Percentiles rank a stretch among this genome's conserved stretches.
Conservation (phyloP, 306 rosid genomes). For the Adenanthera pavonina region DNA sequence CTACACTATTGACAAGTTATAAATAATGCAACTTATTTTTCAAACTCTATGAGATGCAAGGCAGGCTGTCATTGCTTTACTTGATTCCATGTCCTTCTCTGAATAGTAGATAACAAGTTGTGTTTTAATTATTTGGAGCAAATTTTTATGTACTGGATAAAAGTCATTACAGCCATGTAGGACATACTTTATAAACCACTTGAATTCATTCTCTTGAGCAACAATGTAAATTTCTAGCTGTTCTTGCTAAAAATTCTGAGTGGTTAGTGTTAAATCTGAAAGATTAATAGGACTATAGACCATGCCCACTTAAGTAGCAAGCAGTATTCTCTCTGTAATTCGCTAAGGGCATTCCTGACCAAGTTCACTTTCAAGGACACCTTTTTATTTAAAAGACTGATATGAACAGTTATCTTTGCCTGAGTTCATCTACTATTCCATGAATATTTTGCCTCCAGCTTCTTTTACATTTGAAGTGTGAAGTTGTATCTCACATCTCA, state of each 20-base stretch:
- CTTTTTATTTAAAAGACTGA: not conserved
- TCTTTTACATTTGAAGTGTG: slow-evolving; percentile 5
- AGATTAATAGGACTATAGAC: not conserved
- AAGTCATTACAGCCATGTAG: not conserved
- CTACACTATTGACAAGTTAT: too few species aligned
- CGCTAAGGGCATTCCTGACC: not conserved
- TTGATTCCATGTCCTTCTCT: not conserved
- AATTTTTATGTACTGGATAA: not conserved
- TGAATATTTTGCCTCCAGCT: not conserved
- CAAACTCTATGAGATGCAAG: too few species aligned
- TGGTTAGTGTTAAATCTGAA: not conserved
- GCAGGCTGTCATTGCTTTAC: not conserved
- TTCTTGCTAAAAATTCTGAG: slow-evolving; percentile 2
- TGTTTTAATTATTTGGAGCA: slow-evolving; percentile 1
- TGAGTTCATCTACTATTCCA: slow-evolving; percentile 7
- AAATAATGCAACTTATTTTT: too few species aligned
- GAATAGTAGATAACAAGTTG: slow-evolving; percentile 18
- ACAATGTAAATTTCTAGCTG: not conserved
- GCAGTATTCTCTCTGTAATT: not conserved
- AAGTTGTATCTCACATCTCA: slow-evolving; percentile 28
- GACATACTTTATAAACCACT: not conserved
- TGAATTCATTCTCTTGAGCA: not conserved
- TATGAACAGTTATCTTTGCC: not conserved
- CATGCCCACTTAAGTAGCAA: not conserved
- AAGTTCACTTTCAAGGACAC: not conserved